Conservation (phyloP, 2,329 filamentous ascomycete species). For the Alternaria novae-zelandiae region DNA sequence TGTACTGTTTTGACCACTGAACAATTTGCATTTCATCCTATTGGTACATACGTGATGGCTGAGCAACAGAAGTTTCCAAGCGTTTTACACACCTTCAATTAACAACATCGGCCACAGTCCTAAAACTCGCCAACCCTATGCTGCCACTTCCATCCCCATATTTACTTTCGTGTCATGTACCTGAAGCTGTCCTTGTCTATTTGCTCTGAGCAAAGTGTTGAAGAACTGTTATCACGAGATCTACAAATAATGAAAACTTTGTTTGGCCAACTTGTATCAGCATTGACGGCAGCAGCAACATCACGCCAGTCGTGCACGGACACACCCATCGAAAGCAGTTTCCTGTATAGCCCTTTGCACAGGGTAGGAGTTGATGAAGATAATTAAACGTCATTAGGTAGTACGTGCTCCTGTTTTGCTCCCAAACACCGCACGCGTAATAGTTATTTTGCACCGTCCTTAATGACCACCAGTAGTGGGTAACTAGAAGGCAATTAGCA, state of each 20-base stretch:
- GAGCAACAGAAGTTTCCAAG: not conserved
- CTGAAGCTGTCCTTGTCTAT: not conserved
- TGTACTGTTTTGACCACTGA: not conserved
- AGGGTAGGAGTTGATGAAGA: not conserved
- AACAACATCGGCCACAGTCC: not conserved
- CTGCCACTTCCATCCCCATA: fast-evolving
- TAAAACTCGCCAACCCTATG: not conserved
- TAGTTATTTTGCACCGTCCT: not conserved
- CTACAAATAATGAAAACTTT: not conserved
- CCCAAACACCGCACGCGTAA: not conserved
- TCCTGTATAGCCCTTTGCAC: not conserved
- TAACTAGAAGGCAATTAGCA: slow-evolving; percentile 16
- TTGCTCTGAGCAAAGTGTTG: fast-evolving
- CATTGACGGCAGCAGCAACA: not conserved
- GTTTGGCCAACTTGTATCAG: not conserved
- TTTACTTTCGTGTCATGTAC: not conserved
- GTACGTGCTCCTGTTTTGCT: not conserved
- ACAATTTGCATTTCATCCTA: not conserved
- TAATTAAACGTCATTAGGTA: not conserved
- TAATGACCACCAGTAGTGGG: slow-evolving; percentile 39
- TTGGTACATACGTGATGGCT: not conserved
- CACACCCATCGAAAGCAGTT: not conserved
- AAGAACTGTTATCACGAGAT: not conserved
- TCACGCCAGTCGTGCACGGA: not conserved
- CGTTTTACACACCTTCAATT: not conserved